Percentiles rank a stretch among this genome's conserved stretches.
Conservation (phyloP, 176 grass and related monocot genomes). For the Lolium rigidum region DNA sequence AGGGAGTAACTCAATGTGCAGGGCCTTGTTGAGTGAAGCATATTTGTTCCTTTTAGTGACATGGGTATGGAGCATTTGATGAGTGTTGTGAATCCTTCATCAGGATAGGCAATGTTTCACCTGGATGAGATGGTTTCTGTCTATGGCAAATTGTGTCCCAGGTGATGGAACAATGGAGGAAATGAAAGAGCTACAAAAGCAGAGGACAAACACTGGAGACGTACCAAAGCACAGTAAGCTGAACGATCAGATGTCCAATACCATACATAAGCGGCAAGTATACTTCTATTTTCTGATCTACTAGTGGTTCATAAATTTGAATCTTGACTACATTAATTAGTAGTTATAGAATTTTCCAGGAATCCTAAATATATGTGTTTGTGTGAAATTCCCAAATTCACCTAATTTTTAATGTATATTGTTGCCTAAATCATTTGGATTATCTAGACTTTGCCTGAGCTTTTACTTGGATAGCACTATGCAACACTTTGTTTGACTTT, state of each 20-base stretch:
- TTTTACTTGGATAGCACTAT: not conserved
- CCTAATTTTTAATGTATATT: not conserved
- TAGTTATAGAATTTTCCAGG: not conserved
- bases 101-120: conserved; percentile 42
- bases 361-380: not conserved
- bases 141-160: not conserved
- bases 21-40: conserved; percentile 36
- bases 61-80: conserved; percentile 54
- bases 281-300: not conserved
- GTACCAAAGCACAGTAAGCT: conserved; percentile 49
- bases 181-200: conserved; percentile 47
- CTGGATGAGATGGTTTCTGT: not conserved
- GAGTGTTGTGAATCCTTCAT: conserved; percentile 37
- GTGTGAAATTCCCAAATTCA: not conserved
- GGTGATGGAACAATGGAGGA: conserved; percentile 33
- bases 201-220: conserved; percentile 40
- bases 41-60: conserved; percentile 17
- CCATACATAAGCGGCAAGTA: conserved; percentile 60
- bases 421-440: not conserved
- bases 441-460: not conserved
- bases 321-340: not conserved
- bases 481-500: not conserved
- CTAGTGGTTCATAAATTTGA: not conserved
- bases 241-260: conserved; percentile 51
- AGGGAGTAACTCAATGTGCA: conserved; percentile 27